A percentile compares a stretch with the other conserved stretches of the same genome.
These are phyloP conservation scores for Colletotrichum liriopes DNA, from an alignment of 2,329 filamentous ascomycete genomes.

Conservation along the genomic window DNA sequence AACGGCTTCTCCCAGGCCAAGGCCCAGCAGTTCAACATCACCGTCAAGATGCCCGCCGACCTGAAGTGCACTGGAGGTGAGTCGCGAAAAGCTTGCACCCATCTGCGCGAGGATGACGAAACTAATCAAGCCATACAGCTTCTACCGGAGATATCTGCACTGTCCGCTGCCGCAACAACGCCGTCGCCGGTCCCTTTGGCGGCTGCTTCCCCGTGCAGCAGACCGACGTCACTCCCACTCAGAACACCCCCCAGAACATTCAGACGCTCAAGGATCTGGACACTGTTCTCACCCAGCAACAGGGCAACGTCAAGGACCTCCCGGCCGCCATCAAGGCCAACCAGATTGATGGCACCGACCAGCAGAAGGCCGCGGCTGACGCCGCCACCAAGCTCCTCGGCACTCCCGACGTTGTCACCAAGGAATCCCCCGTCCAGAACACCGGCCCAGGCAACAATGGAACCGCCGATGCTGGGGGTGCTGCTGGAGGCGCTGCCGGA, in stretches of 20 bases:
- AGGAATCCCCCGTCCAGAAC: conserved; percentile 48
- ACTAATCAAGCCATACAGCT: conserved; percentile 49
- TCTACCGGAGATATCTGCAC: conserved; percentile 73
- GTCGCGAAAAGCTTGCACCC: conserved; percentile 43
- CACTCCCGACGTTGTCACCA: conserved; percentile 48
- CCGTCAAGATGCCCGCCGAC: conserved; percentile 65
- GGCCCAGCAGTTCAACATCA: conserved; percentile 70
- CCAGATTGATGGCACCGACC: conserved; percentile 54
- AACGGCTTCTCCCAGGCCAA: conserved; percentile 73
- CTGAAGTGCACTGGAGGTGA: conserved; percentile 67
- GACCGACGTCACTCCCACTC: conserved; percentile 58
- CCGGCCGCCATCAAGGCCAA: conserved; percentile 58
- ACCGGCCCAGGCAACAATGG: conserved; percentile 31
- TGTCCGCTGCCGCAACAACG: conserved; percentile 72
- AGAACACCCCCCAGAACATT: conserved; percentile 63
- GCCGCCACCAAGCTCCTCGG: conserved; percentile 58
- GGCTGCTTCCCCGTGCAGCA: conserved; percentile 73
- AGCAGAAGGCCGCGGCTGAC: conserved; percentile 51
- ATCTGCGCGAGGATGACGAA: rapidly evolving
- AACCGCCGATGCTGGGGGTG: conserved; percentile 29
- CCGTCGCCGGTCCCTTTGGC: conserved; percentile 70
- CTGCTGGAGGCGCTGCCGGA: too few species aligned
- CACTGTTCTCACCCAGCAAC: conserved; percentile 63
- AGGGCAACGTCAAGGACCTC: conserved; percentile 67
- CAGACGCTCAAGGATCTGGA: conserved; percentile 62